Percentiles rank a stretch among this genome's conserved stretches.
phyloP scores from a whole-genome alignment of 2,329 filamentous ascomycete species.

The Fonsecaea pedrosoi region DNA sequence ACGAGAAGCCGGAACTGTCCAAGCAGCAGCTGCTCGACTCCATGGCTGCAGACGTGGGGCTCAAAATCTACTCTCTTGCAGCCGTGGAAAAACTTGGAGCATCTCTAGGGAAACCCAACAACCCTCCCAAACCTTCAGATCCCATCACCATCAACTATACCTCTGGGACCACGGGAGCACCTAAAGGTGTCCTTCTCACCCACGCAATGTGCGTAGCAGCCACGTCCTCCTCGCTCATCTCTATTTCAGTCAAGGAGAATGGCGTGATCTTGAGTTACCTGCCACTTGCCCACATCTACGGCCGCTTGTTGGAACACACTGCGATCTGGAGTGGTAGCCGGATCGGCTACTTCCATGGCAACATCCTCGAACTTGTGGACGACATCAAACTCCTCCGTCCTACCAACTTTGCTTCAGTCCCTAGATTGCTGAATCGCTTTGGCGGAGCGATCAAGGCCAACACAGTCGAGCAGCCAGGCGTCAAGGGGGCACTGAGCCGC shows the following conservation, averaged over 20 bases:
- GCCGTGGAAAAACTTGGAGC: slow-evolving; percentile 84
- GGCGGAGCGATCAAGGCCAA: slow-evolving; percentile 79
- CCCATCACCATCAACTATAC: slow-evolving; percentile 77
- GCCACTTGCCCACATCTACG: slow-evolving; percentile 92
- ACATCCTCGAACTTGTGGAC: slow-evolving; percentile 80
- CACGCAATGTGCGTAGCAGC: slow-evolving; percentile 78
- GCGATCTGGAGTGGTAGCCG: slow-evolving; percentile 73
- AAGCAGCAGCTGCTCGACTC: slow-evolving; percentile 80
- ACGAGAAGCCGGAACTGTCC: slow-evolving; percentile 74
- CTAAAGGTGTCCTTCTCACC: slow-evolving; percentile 72
- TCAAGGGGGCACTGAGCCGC: slow-evolving; percentile 81
- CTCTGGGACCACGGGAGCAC: slow-evolving; percentile 68
- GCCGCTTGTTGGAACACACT: slow-evolving; percentile 80
- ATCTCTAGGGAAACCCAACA: slow-evolving; percentile 71
- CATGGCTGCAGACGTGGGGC: slow-evolving; percentile 73
- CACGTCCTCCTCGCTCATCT: slow-evolving; percentile 65
- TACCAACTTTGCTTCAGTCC: slow-evolving; percentile 84
- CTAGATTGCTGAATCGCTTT: slow-evolving; percentile 89
- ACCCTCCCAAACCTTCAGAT: slow-evolving; percentile 75
- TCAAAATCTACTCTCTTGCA: slow-evolving; percentile 78
- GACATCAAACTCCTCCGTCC: slow-evolving; percentile 88
- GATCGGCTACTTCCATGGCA: slow-evolving; percentile 93
- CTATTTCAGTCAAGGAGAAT: slow-evolving; percentile 61
- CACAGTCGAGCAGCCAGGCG: slow-evolving; percentile 77
- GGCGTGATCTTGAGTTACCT: slow-evolving; percentile 85